Base-by-base conservation (phyloP, 176 grass and related monocot genomes). In the Musa itinerans region DNA sequence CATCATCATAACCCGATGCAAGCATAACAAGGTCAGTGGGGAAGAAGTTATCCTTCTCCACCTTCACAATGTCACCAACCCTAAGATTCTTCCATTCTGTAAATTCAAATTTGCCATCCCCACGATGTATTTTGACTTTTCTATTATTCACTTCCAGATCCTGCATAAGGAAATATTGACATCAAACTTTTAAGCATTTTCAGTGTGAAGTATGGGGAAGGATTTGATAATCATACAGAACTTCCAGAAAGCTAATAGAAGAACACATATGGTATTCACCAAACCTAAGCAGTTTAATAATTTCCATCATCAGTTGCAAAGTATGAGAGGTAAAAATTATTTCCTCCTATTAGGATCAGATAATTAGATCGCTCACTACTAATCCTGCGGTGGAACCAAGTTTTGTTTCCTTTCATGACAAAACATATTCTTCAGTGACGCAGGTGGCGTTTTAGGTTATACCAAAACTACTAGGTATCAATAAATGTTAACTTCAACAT, bases 41-140 rank as follows among this genome's bases (percentile, higher is more conserved):
- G 79, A 99, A 99, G 79, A 95, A 99, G 68, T 82, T 81, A 80
- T 99, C 96, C 78, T 95, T 95, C 83, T 89, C 88, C 85, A 99
- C 88, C 85, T 95, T 99, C 59, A 99, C 87, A 82, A 99, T 84
- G 85, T 99, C 91, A 71, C 96, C 96, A 49, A 89, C 91, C 87
- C 76, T 87, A 75, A 95, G 80, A 76, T 89, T 70, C 57, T 86
- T 87, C 96, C 96, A 99, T 84, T 87, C 73, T 75, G 74, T 88
- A 34, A 75, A 86, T 72, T 83, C 79, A 75, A 99, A 99, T 75
- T 65, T 67, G 26, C 91, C 91, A 63, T 81, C 85, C 17, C 83
- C 89, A 29, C 16, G 80, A 69, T 99, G 86, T 49, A 94, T 73
- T 78, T 81, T 81, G 74, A 99, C 96, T 74, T 86, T 92, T 86